phyloP scores from a whole-genome alignment of 2,329 filamentous ascomycete genomes.

The Septoria linicola region DNA sequence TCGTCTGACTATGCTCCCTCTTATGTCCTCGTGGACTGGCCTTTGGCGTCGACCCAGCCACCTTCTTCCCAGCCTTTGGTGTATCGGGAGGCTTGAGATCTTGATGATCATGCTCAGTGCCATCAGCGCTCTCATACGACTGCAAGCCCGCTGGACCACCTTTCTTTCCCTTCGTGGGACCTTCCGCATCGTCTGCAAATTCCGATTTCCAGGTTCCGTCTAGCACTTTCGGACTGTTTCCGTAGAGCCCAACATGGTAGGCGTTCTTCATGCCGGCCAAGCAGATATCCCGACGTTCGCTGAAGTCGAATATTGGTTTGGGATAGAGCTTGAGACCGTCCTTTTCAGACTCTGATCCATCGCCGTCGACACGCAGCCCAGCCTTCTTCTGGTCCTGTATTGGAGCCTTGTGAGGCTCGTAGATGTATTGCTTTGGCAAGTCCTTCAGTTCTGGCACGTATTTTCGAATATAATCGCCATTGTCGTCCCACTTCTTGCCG shows the following conservation, averaged over 20 bases:
- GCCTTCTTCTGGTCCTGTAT: slow-evolving; percentile 67
- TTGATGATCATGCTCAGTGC: slow-evolving; percentile 27
- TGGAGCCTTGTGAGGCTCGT: slow-evolving; percentile 75
- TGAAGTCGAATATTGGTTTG: slow-evolving; percentile 76
- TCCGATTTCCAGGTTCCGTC: slow-evolving; percentile 59
- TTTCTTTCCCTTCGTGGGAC: slow-evolving; percentile 43
- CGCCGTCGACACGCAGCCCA: slow-evolving; percentile 60
- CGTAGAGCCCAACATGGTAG: slow-evolving; percentile 64
- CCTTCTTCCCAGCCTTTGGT: no score
- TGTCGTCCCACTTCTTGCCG: slow-evolving; percentile 71
- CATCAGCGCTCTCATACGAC: slow-evolving; percentile 32
- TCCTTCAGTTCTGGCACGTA: slow-evolving; percentile 57
- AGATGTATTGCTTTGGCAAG: slow-evolving; percentile 68
- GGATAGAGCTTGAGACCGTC: slow-evolving; percentile 58
- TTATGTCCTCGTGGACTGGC: slow-evolving; percentile 31
- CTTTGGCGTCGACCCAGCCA: slow-evolving; percentile 10
- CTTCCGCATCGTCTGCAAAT: slow-evolving; percentile 50
- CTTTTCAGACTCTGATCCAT: slow-evolving; percentile 43
- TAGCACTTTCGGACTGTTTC: slow-evolving; percentile 60
- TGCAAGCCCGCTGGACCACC: slow-evolving; percentile 43
- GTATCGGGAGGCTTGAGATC: slow-evolving; percentile 19
- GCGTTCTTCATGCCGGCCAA: slow-evolving; percentile 69
- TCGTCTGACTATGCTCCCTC: slow-evolving; percentile 36
- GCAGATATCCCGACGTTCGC: slow-evolving; percentile 60
- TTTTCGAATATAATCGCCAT: slow-evolving; percentile 62